Conservation (phyloP, 257 asterid genomes). For the Osmanthus fragrans region DNA sequence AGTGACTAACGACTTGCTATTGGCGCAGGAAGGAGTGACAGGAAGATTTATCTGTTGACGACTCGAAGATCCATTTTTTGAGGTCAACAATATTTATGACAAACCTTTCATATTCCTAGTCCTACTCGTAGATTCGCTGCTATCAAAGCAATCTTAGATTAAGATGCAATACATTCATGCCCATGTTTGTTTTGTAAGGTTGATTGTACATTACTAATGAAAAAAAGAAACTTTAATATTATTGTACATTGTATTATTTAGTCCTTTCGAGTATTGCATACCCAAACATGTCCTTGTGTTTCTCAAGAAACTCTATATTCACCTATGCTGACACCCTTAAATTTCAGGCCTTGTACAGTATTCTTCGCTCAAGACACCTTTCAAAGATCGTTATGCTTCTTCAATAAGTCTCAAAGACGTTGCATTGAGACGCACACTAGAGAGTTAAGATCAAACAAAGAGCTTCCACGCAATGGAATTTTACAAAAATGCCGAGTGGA, state of each 20-base stretch:
- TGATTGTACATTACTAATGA: not conserved
- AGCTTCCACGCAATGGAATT: constrained; percentile 10
- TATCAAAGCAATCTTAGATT: no score
- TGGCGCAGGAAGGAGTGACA: no score
- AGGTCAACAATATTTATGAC: no score
- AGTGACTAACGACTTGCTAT: no score
- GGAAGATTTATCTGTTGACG: no score
- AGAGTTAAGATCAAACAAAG: constrained; percentile 8
- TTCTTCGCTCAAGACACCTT: constrained; percentile 1
- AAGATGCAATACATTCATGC: not conserved
- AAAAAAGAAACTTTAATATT: not conserved
- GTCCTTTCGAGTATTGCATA: not conserved
- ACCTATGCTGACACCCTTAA: not conserved
- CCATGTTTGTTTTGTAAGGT: not conserved
- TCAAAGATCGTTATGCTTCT: constrained; percentile 8
- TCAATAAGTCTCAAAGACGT: constrained; percentile 11
- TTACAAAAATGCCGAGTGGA: constrained; percentile 22
- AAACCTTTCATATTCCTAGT: no score
- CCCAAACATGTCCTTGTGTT: not conserved
- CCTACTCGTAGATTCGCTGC: no score
- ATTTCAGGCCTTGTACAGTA: constrained; percentile 24
- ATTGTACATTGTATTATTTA: not conserved
- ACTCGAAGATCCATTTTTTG: no score
- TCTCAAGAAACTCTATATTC: not conserved
- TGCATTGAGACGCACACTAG: not conserved